Percentiles rank a stretch among this genome's conserved stretches.
Evolutionary conservation across 2,329 filamentous ascomycete species (phyloP).

Genomic region (Hypocrella siamensis): DNA sequence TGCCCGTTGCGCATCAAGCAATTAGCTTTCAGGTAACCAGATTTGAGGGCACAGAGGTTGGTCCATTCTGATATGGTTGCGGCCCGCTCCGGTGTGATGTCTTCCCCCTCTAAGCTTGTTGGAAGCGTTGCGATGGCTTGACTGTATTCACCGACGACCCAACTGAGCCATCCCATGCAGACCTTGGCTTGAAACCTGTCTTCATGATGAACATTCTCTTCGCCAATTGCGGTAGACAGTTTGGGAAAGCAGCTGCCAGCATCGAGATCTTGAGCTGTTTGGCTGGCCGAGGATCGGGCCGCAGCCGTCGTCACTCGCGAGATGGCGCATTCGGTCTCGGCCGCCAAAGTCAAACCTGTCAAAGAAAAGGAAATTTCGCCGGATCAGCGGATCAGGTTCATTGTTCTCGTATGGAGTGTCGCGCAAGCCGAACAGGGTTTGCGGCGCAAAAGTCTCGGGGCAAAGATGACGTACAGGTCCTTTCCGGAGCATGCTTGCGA

Average conservation of each 20-base stretch:
- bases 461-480: constrained; percentile 50
- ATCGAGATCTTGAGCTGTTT: constrained; percentile 27
- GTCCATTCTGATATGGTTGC: constrained; percentile 56
- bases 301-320: constrained; percentile 32
- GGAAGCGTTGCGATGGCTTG: constrained; percentile 48
- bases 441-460: neutral
- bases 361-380: constrained; percentile 1
- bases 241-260: constrained; percentile 29
- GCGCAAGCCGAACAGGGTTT: neutral
- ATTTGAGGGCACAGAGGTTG: constrained; percentile 65
- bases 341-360: constrained; percentile 52
- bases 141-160: constrained; percentile 54
- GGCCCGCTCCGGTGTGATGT: constrained; percentile 34
- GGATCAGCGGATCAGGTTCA: neutral
- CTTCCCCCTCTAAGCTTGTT: constrained; percentile 39
- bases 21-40: constrained; percentile 60
- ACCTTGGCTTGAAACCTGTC: constrained; percentile 66
- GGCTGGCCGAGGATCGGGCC: constrained; percentile 24
- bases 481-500: constrained; percentile 78
- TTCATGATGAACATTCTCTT: constrained; percentile 35
- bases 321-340: constrained; percentile 52
- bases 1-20: constrained; percentile 34
- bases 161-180: constrained; percentile 75
- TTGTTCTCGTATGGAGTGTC: too few relatives aligned
- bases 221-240: constrained; percentile 40